Percentiles rank a stretch among this genome's conserved stretches.
Evolutionary conservation across 495 filamentous ascomycete species (phyloP).

Genomic region (Lophiostoma macrostomum): DNA sequence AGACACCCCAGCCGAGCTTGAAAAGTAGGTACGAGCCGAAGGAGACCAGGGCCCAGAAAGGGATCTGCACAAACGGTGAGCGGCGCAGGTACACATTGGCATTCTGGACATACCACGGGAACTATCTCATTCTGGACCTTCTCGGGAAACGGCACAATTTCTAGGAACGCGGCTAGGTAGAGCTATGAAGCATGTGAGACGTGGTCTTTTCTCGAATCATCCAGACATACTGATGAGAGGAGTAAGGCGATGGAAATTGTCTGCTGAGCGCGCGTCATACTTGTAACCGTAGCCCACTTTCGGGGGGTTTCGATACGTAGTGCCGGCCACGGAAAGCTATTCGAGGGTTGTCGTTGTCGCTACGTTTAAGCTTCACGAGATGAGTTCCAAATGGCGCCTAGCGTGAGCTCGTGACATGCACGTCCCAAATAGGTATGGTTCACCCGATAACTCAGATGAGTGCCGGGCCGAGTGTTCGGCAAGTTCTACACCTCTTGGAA

Average conservation of each 20-base stretch:
- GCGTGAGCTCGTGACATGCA: no score
- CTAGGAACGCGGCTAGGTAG: conserved; percentile 82
- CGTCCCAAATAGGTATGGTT: no score
- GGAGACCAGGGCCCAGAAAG: conserved; percentile 86
- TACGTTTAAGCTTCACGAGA: no score
- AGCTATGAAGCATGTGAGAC: conserved; percentile 53
- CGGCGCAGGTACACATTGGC: background rate
- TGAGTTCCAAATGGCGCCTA: no score
- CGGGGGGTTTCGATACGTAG: background rate
- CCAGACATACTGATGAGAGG: conserved; percentile 70
- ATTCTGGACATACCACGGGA: conserved; percentile 55
- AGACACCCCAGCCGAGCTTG: conserved; percentile 84
- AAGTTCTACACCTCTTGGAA: no score
- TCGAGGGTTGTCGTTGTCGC: no score
- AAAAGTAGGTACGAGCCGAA: conserved; percentile 93
- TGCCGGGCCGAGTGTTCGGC: no score
- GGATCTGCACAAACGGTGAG: conserved; percentile 52
- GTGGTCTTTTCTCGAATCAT: background rate
- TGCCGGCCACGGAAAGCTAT: background rate
- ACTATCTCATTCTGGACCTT: conserved; percentile 69
- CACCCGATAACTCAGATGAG: no score
- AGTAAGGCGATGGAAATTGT: conserved; percentile 82
- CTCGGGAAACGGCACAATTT: conserved; percentile 77
- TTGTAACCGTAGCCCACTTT: conserved; percentile 10
- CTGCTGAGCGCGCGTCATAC: conserved; percentile 93